A percentile compares a stretch with the other conserved stretches of the same genome.
phyloP scores from a whole-genome alignment of 2,329 filamentous ascomycete species.

The Aureobasidium uvarum region DNA sequence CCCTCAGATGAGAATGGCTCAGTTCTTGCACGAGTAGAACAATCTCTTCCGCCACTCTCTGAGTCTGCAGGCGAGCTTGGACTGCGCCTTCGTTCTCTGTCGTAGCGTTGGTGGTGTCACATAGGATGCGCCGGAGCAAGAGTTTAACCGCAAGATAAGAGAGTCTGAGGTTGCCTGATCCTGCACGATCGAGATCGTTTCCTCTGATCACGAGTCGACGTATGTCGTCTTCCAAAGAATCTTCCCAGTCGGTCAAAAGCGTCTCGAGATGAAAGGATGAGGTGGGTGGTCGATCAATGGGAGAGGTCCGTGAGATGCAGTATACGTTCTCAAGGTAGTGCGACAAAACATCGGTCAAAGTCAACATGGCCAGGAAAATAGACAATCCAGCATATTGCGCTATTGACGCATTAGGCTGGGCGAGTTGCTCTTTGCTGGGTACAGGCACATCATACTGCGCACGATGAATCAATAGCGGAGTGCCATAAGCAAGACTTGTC shows the following conservation, averaged over 20 bases:
- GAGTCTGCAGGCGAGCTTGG: background rate
- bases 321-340: background rate
- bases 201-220: conserved; percentile 8
- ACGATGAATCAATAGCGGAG: conserved; percentile 54
- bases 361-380: background rate
- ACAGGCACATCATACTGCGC: conserved; percentile 57
- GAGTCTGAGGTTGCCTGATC: conserved; percentile 43
- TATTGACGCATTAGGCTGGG: background rate
- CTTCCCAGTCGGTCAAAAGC: conserved; percentile 2
- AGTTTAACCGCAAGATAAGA: conserved; percentile 43
- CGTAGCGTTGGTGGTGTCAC: background rate
- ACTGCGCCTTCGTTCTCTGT: background rate
- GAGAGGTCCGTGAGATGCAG: background rate
- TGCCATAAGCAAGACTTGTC: conserved; percentile 57
- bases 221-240: background rate
- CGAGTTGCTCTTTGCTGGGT: conserved; percentile 44
- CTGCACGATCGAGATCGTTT: conserved; percentile 27
- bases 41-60: conserved; percentile 15
- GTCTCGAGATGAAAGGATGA: background rate
- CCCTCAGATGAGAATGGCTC: background rate
- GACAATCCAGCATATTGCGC: background rate
- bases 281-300: background rate
- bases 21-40: conserved; percentile 4
- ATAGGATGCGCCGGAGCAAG: conserved; percentile 33
- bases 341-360: conserved; percentile 2